Evolutionary conservation across 345 rosid genomes (phyloP).

Genomic region (Linum usitatissimum): DNA sequence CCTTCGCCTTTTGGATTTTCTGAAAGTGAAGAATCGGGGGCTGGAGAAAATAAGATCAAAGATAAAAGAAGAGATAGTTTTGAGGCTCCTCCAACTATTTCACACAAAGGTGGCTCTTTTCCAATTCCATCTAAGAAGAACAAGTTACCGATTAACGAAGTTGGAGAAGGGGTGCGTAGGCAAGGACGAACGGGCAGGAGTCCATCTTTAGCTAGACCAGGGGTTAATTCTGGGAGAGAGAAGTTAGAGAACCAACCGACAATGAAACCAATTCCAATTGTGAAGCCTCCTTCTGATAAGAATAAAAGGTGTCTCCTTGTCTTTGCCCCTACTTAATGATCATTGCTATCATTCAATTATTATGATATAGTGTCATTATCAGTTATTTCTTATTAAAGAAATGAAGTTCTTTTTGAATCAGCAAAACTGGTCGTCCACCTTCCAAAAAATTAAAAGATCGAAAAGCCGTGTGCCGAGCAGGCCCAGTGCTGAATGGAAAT

Average conservation of each 20-base stretch:
- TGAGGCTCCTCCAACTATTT: conserved; percentile 33
- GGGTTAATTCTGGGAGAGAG: conserved; percentile 41
- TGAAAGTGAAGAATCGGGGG: conserved; percentile 86
- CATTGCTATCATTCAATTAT: conserved; percentile 9
- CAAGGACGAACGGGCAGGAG: conserved; percentile 71
- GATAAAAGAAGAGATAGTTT: conserved; percentile 46
- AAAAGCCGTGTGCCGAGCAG: conserved; percentile 48
- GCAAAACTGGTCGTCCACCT: conserved; percentile 87
- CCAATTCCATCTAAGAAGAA: conserved; percentile 45
- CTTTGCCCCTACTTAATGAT: neutral
- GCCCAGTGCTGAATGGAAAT: conserved; percentile 31
- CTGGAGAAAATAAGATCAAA: conserved; percentile 54
- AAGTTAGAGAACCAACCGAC: conserved; percentile 45
- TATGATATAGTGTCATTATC: neutral
- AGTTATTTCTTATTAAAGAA: neutral
- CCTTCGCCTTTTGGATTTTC: conserved; percentile 59
- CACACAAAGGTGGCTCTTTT: conserved; percentile 43
- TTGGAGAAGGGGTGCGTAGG: conserved; percentile 59
- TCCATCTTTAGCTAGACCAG: conserved; percentile 40
- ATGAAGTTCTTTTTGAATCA: conserved; percentile 26
- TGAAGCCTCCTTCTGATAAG: conserved; percentile 52
- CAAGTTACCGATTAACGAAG: conserved; percentile 41
- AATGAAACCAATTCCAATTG: conserved; percentile 50
- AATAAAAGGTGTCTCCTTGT: conserved; percentile 47
- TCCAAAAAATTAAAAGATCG: conserved; percentile 71